Base-by-base conservation (phyloP, 139 green algal genomes). In the Chlorokybus atmophyticus region DNA sequence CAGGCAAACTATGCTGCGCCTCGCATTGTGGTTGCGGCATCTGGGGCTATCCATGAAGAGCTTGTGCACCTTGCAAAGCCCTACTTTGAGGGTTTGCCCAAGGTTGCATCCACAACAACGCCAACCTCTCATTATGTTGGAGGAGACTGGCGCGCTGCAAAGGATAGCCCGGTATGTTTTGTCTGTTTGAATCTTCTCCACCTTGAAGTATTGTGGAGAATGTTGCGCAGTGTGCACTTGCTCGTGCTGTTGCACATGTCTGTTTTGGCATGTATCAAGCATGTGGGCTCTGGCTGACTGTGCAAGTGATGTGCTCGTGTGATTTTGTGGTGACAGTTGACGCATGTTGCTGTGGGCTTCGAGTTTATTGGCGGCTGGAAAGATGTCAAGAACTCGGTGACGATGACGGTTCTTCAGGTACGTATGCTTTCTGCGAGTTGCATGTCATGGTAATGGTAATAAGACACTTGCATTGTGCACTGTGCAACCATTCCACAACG, bases 291-390 rank as follows among this genome's bases (percentile, higher is more conserved):
- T n/a, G n/a, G n/a, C n/a, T n/a, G n/a, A n/a, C n/a, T n/a, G n/a
- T n/a, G n/a, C n/a, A n/a, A n/a, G n/a, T n/a, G n/a, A n/a, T n/a
- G n/a, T n/a, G n/a, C n/a, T n/a, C n/a, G n/a, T n/a, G n/a, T n/a
- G n/a, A n/a, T n/a, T n/a, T n/a, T n/a, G n/a, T n/a, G n/a, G n/a
- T n/a, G n/a, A n/a, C n/a, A n/a, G n/a, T n/a, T n/a, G n/a, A n/a
- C n/a, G n/a, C 73, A 85, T 50, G 58, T 74, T 40, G 74, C 83
- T 32, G 62, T 92, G 27, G 83, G 61, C 2, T 92, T 92, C 51
- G 81, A 89, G 62, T 83, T 78, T 25, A 10, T 48, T 10, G 88
- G 89, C 24, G 89, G 88, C 7, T 96, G 88, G 87, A 59, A 73
- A 3, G 87, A 97, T 57, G 71, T 94, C 8, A 82, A 93, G 70